Evolutionary conservation across 2,329 filamentous ascomycete genomes (phyloP), one percentile per base, ranked within the genome.

Genomic region (Pseudogymnoascus sp.): DNA sequence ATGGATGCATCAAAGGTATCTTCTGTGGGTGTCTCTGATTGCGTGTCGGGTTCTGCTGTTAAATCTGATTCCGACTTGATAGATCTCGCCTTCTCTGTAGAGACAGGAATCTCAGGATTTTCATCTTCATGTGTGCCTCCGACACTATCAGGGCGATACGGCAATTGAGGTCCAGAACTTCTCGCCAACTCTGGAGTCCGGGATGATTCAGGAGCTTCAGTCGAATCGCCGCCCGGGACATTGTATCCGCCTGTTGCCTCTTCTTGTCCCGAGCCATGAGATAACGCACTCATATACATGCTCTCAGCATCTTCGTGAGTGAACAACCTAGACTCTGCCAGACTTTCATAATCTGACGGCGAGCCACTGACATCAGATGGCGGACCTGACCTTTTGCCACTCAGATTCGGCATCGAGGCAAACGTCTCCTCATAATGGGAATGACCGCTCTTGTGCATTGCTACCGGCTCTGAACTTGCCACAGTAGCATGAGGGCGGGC

Each of bases 301-400:
- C 91, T 94, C 70, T 91, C 86, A 0, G 89, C 90, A 65, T 93
- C 89, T 65, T 91, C 88, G 63, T 91, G 89, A 37, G 84, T 91
- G 69, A 89, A 93, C 1, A 92, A 70, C 41, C 83, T 86, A 4
- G 90, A 93, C 65, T 83, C 77, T 2, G 81, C 74, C 19, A 89
- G 75, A 64, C 87, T 83, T 35, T 84, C 79, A 11, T 72, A 41
- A 16, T 41, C 58, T 2, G 58, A 60, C 12, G 38, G 14, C 12
- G 58, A 60, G 16, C 14, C 60, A 52, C 60, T 58, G 4, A 38
- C 38, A 60, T 60, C 58, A 39, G 58, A 60, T 6, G 58, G 58
- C 2, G 58, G 58, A 10, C 58, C 58, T 16, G 38, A 60, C 21
- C 12, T 31, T 39, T 39, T 16, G 7, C 33, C 35, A 60, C 14